Percentiles rank a stretch among this genome's conserved stretches.
Conservation (phyloP, 1,139 yeast genomes). For the Yamadazyma diospyri region DNA sequence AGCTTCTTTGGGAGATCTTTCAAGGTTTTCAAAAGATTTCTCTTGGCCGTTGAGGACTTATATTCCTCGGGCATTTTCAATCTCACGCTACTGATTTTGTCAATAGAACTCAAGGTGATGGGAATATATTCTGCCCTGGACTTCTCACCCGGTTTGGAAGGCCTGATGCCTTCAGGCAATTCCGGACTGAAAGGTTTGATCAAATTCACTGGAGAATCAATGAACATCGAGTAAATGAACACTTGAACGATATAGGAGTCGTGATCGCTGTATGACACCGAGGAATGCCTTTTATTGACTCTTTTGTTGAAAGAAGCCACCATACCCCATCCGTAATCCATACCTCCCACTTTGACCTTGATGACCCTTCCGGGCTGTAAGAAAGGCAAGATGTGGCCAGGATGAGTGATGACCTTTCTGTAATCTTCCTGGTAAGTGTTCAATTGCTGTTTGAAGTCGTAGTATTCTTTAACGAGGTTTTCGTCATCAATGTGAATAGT, state of each 20-base stretch:
- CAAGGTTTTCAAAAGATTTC: constrained; percentile 72
- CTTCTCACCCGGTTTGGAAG: constrained; percentile 69
- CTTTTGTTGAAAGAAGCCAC: constrained; percentile 77
- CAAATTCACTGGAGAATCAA: constrained; percentile 69
- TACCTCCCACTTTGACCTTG: constrained; percentile 54
- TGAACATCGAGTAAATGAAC: constrained; percentile 73
- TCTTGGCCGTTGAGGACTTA: constrained; percentile 66
- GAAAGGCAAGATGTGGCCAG: constrained; percentile 78
- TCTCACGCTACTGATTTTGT: constrained; percentile 73
- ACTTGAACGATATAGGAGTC: constrained; percentile 87
- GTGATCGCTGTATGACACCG: constrained; percentile 63
- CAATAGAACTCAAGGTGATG: constrained; percentile 73
- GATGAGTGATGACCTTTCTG: constrained; percentile 85
- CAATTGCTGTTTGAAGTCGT: constrained; percentile 73
- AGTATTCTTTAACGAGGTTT: constrained; percentile 69
- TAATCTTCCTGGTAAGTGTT: constrained; percentile 71
- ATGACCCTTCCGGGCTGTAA: constrained; percentile 87
- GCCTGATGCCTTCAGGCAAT: constrained; percentile 85
- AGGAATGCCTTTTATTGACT: constrained; percentile 51
- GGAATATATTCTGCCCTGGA: constrained; percentile 79
- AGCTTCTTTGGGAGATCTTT: constrained; percentile 77
- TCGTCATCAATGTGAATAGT: constrained; percentile 68
- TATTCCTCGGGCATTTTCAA: constrained; percentile 79
- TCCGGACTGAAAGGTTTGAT: constrained; percentile 71
- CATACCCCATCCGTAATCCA: constrained; percentile 94